Conservation (phyloP, 176 grass and related monocot species). For the Oryza glaberrima region DNA sequence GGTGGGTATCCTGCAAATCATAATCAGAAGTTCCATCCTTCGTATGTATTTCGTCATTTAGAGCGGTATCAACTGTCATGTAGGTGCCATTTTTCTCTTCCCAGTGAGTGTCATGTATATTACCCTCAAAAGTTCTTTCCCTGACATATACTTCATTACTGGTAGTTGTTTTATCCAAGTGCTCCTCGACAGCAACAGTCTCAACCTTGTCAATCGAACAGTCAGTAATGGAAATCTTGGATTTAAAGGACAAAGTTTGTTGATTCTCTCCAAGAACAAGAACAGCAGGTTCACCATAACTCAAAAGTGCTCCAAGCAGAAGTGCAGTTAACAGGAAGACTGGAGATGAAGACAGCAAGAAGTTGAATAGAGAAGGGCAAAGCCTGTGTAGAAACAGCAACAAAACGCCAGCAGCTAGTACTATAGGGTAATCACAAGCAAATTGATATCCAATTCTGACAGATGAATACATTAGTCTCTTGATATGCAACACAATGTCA, state of each 20-base stretch:
- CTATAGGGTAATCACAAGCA: constrained; percentile 44
- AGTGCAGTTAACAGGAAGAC: constrained; percentile 59
- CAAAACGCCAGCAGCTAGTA: constrained; percentile 26
- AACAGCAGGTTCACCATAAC: constrained; percentile 43
- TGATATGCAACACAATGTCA: constrained; percentile 35
- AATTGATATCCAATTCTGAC: constrained; percentile 48
- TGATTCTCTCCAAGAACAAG: constrained; percentile 30
- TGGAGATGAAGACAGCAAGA: constrained; percentile 48
- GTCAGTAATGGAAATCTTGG: background rate
- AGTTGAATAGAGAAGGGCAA: constrained; percentile 38
- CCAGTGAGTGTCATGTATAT: background rate
- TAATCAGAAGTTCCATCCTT: constrained; percentile 8
- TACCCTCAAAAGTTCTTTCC: constrained; percentile 7
- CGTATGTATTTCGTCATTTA: constrained; percentile 3
- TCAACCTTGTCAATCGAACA: constrained; percentile 12
- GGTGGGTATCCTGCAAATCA: constrained; percentile 9
- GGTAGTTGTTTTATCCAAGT: background rate
- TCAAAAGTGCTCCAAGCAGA: constrained; percentile 66
- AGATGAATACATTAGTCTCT: constrained; percentile 31
- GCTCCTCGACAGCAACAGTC: constrained; percentile 7
- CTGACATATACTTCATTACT: background rate
- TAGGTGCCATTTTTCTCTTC: constrained; percentile 15
- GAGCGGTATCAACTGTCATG: constrained; percentile 13
- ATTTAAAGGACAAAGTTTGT: background rate
- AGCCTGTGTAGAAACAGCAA: constrained; percentile 44